Base-by-base conservation (phyloP, 176 grass and related monocot species). In the Carex parvula region DNA sequence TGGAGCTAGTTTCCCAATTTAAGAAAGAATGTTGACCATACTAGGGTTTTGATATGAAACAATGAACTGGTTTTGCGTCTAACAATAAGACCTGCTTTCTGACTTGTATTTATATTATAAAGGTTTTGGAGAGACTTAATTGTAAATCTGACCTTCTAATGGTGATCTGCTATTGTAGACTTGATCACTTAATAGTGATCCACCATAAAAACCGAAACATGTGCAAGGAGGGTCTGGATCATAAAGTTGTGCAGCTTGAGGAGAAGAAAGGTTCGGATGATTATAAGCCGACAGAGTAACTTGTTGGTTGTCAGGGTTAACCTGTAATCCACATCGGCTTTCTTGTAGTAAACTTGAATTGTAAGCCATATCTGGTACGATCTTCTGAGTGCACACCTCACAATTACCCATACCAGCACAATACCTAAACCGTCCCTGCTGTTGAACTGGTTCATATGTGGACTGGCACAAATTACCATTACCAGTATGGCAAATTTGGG, bases 101-200 rank as follows among this genome's bases (percentile, higher is more conserved):
- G 44, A 53, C 44, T 12, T 74, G 9, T 26, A 74, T 74, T 52
- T 74, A 24, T 22, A 72, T 74, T 26, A 44, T 79, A 57, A 79
- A 57, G 42, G 12, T 79, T 79, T 35, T 61, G 15, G 20, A 24
- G 29, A 48, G 33, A 44, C 6, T 26, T 53, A 57, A 24, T 64
- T 65, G 21, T 39, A 82, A 66, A 82, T 22, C 39, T 82, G 60
- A 82, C 37, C 59, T 82, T 76, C 14, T 9, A 22, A 71, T 22
- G 29, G 71, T 76, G 46, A 76, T 54, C 46, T 20, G 12, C 22
- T 30, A n/a, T 54, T 39, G 37, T 39, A 39, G 37, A 39, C 37
- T 39, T 39, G 37, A 39, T 39, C 37, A 39, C 37, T 10, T 54
- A 76, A 54, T 54, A 3, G 71, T 30, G 71, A 76, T 15, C 33